Evolutionary conservation across 352 stramenopile species (phyloP), one percentile per base, ranked within the genome.

Genomic region (Globisporangium spiculum): DNA sequence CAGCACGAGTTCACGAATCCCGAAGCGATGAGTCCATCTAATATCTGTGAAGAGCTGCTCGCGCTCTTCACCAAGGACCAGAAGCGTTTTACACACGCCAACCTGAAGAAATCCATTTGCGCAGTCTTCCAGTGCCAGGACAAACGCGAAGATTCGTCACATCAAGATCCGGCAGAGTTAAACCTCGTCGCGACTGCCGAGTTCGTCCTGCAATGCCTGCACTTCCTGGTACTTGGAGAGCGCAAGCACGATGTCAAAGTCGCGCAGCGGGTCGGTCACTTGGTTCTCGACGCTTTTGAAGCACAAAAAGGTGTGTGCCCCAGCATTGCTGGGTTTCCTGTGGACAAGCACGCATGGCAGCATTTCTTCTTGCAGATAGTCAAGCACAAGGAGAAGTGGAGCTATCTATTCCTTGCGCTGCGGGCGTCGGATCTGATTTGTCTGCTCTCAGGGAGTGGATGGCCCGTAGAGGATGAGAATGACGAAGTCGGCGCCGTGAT

Each of bases 251-350:
- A 74, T 18, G 68, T 70, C 0, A 90, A 86, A 60, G 62, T 75
- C 16, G 58, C 75, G 10, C 79, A 86, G 58, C 76, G 82, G 5
- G 79, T 90, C 22, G 80, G 80, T 0, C 85, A 92, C 27, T 62
- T 92, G 55, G 16, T 91, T n/a, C 59, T 92, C 22, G 82, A 92
- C 41, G 77, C 79, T 4, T 76, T 86, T 53, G 75, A 86, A 63
- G 65, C 53, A 4, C 63, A 24, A 20, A 60, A 48, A 34, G 48
- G n/a, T 36, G 52, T 67, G 44, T 60, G 59, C n/a, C 44, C 18
- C 5, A 34, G 26, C 6, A 34, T 60, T 4, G 16, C 27, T 48
- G 60, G 41, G 58, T 57, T 30, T 58, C 44, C 24, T 63, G n/a
- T 52, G 18, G 2, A 50, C 30, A 68, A 57, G 18, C 59, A 6